phyloP scores from a whole-genome alignment of 2,329 filamentous ascomycete genomes.

The Nannizzia gypsea region DNA sequence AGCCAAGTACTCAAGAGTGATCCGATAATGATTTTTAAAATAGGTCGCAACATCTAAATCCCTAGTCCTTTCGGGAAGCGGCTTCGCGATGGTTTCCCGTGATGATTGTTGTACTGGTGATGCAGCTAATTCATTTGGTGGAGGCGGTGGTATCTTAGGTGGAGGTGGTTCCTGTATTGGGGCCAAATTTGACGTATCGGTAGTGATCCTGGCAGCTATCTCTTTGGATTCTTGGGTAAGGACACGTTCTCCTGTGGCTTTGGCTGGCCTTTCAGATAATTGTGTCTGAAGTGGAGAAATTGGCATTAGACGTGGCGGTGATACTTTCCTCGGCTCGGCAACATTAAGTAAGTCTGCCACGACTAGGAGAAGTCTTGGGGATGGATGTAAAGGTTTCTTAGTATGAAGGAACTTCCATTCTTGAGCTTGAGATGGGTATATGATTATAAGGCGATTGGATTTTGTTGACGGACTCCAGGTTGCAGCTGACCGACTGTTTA shows the following conservation, averaged over 20 bases:
- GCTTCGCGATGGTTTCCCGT: background rate
- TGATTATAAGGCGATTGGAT: conserved; percentile 18
- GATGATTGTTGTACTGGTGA: background rate
- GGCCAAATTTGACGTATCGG: background rate
- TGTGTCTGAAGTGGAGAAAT: background rate
- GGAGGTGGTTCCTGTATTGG: background rate
- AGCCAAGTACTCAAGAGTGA: conserved; percentile 23
- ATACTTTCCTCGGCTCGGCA: background rate
- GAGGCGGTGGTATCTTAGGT: background rate
- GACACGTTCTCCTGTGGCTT: background rate
- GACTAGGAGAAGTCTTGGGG: conserved; percentile 10
- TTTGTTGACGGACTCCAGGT: conserved; percentile 18
- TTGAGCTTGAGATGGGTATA: conserved; percentile 20
- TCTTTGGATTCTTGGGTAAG: background rate
- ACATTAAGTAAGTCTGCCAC: conserved; percentile 15
- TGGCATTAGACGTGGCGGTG: background rate
- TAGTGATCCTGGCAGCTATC: background rate
- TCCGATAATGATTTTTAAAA: conserved; percentile 15
- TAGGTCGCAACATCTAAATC: conserved; percentile 9
- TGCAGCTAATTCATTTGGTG: background rate
- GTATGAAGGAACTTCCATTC: conserved; percentile 20
- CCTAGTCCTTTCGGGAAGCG: background rate
- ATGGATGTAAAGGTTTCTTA: background rate
- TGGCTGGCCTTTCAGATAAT: background rate
- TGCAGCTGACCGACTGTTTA: conserved; percentile 19